A percentile compares a stretch with the other conserved stretches of the same genome.
Conservation (phyloP, 805 yeast species). For the Kregervanrija fluxuum region DNA sequence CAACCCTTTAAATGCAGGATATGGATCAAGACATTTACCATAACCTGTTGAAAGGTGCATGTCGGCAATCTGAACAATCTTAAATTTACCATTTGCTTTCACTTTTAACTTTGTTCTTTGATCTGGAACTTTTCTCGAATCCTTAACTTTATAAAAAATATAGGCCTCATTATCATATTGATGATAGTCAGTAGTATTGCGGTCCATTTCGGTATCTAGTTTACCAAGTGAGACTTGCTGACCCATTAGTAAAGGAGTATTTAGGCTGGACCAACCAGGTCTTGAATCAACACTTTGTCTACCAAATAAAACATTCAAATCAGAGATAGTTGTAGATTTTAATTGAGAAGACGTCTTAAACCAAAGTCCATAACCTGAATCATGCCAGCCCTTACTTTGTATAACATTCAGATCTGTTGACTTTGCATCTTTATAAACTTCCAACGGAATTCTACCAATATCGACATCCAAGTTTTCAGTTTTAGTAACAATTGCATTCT, state of each 20-base stretch:
- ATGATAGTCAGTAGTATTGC: conserved; percentile 6
- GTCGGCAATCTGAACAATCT: conserved; percentile 85
- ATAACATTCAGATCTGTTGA: too few species aligned
- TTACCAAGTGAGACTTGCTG: conserved; percentile 3
- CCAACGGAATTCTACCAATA: too few species aligned
- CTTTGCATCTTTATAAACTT: too few species aligned
- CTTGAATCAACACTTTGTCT: conserved; percentile 70
- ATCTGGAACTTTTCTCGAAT: conserved; percentile 17
- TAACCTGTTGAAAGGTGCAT: conserved; percentile 81
- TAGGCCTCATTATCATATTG: conserved; percentile 10
- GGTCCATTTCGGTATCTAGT: conserved; percentile 4
- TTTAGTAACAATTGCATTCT: too few species aligned
- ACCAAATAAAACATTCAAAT: conserved; percentile 67
- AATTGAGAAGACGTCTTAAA: conserved; percentile 38
- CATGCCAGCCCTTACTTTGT: conserved; percentile 4
- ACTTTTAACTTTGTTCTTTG: conserved; percentile 25
- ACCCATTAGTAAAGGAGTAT: conserved; percentile 13
- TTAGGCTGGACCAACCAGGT: conserved; percentile 50
- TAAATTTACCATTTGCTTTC: conserved; percentile 45
- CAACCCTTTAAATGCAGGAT: conserved; percentile 35
- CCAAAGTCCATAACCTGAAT: conserved; percentile 47
- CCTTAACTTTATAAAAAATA: conserved; percentile 7
- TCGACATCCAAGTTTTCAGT: too few species aligned
- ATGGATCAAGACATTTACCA: conserved; percentile 74
- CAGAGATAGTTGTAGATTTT: conserved; percentile 38